Evolutionary conservation across 192 early-diverging fungal genomes (phyloP), one percentile per base, ranked within the genome.

Genomic region (Pilobolus umbonatus): DNA sequence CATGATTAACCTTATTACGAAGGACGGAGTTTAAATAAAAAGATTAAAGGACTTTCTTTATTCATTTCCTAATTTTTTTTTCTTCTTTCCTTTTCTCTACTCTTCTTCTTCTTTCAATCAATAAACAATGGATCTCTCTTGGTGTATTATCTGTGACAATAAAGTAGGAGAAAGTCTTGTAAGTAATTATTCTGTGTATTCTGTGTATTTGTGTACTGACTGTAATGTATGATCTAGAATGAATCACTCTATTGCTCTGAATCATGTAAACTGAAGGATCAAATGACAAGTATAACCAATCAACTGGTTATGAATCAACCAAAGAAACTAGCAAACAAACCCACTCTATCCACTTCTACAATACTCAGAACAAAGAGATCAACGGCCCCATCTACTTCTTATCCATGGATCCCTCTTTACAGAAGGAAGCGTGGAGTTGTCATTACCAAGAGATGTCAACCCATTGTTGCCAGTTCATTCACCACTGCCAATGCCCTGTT

Each of bases 111-210:
- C n/a, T n/a, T n/a, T 29, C 24, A 25, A 11, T 45, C 19, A 30
- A 28, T 40, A 21, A 38, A 34, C 21, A 7, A 68, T 68, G 67
- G 67, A 68, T 45, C 55, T 68, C 34, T 68, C 67, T 62, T 68
- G 67, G 67, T 68, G 67, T 52, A 62, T 68, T 46, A 62, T 68
- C 48, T 68, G 67, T 44, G 67, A 68, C 30, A 55, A 55, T 6
- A 60, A 56, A 44, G 49, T 62, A 14, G 67, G 62, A 40, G 67
- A 68, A n/a, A n/a, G n/a, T 24, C 5, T 58, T 55, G 67, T 62
- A 52, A 47, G 52, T 48, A 42, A 26, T 24, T 6, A 14, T 35
- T 15, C 15, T 3, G 24, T 12, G 19, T 4, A 19, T 24, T 7
- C 12, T 53, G 36, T 3, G 4, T 21, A 11, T n/a, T 4, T n/a